Evolutionary conservation across 169 alveolate species (phyloP).

Genomic region (Eimeria tenella): DNA sequence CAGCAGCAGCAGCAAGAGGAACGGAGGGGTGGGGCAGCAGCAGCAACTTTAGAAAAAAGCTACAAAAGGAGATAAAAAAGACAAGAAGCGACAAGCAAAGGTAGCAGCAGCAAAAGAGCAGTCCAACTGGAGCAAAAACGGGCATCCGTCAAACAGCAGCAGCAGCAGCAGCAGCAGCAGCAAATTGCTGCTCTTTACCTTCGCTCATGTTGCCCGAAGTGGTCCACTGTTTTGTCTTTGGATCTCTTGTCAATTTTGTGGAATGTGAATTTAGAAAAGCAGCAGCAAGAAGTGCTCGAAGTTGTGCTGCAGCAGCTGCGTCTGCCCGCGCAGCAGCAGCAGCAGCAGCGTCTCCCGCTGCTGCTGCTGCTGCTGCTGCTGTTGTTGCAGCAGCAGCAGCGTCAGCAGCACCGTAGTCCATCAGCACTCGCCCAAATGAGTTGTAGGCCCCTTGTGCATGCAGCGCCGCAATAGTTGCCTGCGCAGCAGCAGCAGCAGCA

Average conservation of each 20-base stretch:
- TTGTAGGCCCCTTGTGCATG: conserved; percentile 50
- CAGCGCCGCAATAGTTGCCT: conserved; percentile 40
- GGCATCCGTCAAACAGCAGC: background rate
- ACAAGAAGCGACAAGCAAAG: background rate
- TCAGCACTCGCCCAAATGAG: conserved; percentile 27
- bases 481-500: background rate
- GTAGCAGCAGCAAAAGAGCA: background rate
- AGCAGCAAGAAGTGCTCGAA: conserved; percentile 87
- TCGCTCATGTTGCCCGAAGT: conserved; percentile 94
- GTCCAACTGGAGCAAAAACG: background rate
- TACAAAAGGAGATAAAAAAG: background rate
- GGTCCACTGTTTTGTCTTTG: conserved; percentile 83
- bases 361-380: conserved; percentile 31
- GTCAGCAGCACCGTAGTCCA: conserved; percentile 37
- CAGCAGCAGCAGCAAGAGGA: background rate
- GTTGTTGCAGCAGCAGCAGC: conserved; percentile 5
- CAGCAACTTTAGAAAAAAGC: background rate
- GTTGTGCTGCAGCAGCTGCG: conserved; percentile 77
- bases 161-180: background rate
- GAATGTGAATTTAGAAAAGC: conserved; percentile 91
- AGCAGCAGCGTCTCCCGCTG: background rate
- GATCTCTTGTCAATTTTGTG: conserved; percentile 85
- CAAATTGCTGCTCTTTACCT: conserved; percentile 54
- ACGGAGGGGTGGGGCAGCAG: background rate
- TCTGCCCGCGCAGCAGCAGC: background rate